Evolutionary conservation across 495 filamentous ascomycete species (phyloP), one percentile per base, ranked within the genome.

Genomic region (Aspergillus conjunctus): DNA sequence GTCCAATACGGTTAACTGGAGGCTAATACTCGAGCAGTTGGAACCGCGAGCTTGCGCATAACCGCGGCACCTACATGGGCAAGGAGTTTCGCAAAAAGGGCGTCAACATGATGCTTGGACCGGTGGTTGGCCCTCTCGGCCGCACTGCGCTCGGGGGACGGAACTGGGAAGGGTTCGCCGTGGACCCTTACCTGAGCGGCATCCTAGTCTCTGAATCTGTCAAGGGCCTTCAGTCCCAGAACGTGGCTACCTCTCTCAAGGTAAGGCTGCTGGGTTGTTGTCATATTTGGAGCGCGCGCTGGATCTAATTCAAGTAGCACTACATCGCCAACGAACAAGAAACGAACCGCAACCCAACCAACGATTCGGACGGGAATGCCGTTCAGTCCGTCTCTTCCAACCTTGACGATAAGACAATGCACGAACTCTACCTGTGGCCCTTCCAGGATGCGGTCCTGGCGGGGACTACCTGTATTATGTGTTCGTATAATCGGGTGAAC

Each of bases 161-260:
- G 12, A 94, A 92, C 66, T 96, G 91, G 91, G 92, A 96, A 75
- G 89, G 90, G 0, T 90, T 92, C 62, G 83, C 85, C 7, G 65
- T 79, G 0, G 91, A 93, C 72, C 90, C 89, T 0, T 89, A 91
- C 20, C 78, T 88, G 5, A 81, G 83, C 66, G 87, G 85, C 11
- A 71, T 83, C 57, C 80, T 82, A 4, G 81, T 83, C 22, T 81
- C 80, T 26, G 70, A 86, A 64, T 88, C 79, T 15, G 84, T 88
- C 64, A 75, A 74, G 32, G 87, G 92, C 5, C 87, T 93, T 7
- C 87, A 92, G 70, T 79, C 83, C 1, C 77, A 84, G 17, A 86
- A 86, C 18, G 86, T 93, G 9, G 88, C 87, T 46, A 88, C 90
- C 14, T 90, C 85, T 0, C 80, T 84, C 17, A 93, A 93, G 72